Conservation (phyloP, 495 filamentous ascomycete genomes). For the Penicillium salamii region DNA sequence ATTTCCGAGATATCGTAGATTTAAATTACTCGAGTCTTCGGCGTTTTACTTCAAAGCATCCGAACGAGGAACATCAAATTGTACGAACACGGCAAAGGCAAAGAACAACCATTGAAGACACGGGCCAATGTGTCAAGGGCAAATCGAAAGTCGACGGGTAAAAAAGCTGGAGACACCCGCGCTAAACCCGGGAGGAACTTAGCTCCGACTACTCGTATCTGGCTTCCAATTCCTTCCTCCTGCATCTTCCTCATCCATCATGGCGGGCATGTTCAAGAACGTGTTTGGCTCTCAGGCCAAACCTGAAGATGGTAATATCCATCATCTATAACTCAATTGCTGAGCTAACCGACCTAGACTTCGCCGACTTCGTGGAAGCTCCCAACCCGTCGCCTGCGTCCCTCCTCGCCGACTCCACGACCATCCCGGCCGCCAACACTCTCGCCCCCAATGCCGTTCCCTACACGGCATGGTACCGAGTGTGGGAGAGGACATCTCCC, state of each 20-base stretch:
- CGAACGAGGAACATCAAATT: too few relatives aligned
- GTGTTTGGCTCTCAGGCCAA: conserved; percentile 59
- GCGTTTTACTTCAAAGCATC: too few relatives aligned
- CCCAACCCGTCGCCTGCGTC: conserved; percentile 60
- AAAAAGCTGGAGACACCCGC: conserved; percentile 25
- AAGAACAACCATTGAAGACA: too few relatives aligned
- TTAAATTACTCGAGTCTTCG: too few relatives aligned
- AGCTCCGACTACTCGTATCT: conserved; percentile 24
- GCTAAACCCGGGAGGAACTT: conserved; percentile 26
- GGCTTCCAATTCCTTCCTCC: conserved; percentile 26
- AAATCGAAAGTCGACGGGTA: background rate
- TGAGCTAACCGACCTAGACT: conserved; percentile 49
- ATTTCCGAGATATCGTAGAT: too few relatives aligned
- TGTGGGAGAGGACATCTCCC: conserved; percentile 82
- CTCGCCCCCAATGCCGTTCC: conserved; percentile 49
- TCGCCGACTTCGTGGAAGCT: conserved; percentile 73
- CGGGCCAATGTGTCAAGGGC: too few relatives aligned
- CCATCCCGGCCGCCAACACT: conserved; percentile 44
- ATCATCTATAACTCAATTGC: conserved; percentile 9
- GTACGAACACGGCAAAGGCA: too few relatives aligned
- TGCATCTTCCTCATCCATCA: conserved; percentile 36
- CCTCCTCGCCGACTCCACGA: conserved; percentile 38
- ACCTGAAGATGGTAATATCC: conserved; percentile 59
- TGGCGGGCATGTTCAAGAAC: conserved; percentile 69
- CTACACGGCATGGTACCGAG: conserved; percentile 93